A percentile compares a stretch with the other conserved stretches of the same genome.
Conservation (phyloP, 345 rosid species). For the Combretum micranthum region DNA sequence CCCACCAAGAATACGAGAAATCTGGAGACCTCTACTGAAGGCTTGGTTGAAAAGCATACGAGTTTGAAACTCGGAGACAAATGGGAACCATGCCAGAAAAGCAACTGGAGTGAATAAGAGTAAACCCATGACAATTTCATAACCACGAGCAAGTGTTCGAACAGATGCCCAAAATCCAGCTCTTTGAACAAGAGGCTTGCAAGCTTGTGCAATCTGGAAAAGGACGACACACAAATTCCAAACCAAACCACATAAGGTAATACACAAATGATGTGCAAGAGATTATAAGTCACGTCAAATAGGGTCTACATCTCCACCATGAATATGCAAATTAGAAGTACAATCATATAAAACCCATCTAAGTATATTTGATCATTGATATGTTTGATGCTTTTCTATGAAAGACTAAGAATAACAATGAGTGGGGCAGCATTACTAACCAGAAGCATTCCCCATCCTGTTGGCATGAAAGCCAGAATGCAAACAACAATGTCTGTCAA, state of each 20-base stretch:
- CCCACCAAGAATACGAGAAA: constrained; percentile 97
- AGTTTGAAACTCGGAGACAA: constrained; percentile 96
- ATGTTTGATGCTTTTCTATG: background rate
- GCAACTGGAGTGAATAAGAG: constrained; percentile 95
- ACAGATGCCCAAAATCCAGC: constrained; percentile 94
- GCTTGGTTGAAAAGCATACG: constrained; percentile 99
- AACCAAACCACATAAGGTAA: background rate
- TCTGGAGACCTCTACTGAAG: constrained; percentile 97
- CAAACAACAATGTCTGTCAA: constrained; percentile 78
- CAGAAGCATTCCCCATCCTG: constrained; percentile 99
- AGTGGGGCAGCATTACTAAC: constrained; percentile 30
- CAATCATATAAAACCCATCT: background rate
- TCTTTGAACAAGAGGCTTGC: constrained; percentile 58
- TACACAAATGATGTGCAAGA: no score
- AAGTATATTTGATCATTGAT: background rate
- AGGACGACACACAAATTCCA: background rate
- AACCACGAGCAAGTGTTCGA: constrained; percentile 88
- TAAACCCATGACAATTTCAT: constrained; percentile 89
- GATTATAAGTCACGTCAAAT: no score
- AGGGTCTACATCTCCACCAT: no score
- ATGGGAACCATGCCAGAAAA: constrained; percentile 98
- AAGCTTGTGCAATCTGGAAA: constrained; percentile 88
- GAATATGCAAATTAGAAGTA: no score
- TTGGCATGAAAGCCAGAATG: constrained; percentile 97
- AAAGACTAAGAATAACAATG: background rate